These are phyloP conservation scores for Cercophora newfieldiana DNA, from an alignment of 495 filamentous ascomycete species.

Conservation along the genomic window DNA sequence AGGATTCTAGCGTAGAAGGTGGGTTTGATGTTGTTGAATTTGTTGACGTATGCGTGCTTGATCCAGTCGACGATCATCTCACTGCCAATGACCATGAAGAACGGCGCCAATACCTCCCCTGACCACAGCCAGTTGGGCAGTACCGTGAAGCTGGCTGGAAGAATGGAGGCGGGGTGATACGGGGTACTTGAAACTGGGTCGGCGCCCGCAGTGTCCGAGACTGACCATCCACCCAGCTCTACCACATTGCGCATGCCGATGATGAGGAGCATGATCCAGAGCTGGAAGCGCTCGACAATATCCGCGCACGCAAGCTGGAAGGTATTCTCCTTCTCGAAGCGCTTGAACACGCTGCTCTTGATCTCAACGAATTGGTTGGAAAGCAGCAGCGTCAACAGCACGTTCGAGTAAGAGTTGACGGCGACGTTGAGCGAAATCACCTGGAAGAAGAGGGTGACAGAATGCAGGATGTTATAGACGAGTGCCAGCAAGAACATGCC, in stretches of 20 bases:
- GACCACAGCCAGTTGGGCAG: conserved; percentile 74
- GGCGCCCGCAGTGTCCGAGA: conserved; percentile 45
- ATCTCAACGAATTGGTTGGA: conserved; percentile 99
- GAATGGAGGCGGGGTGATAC: conserved; percentile 58
- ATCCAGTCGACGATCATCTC: conserved; percentile 98
- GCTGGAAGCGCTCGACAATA: conserved; percentile 94
- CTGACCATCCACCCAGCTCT: conserved; percentile 74
- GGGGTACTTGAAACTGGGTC: conserved; percentile 50
- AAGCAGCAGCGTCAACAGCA: conserved; percentile 83
- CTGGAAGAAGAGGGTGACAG: conserved; percentile 89
- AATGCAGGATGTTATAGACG: conserved; percentile 83
- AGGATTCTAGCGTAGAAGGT: conserved; percentile 84
- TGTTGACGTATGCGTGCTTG: conserved; percentile 96
- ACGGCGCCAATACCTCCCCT: conserved; percentile 86
- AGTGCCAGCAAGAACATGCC: conserved; percentile 88
- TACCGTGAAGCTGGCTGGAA: conserved; percentile 85
- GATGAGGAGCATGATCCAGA: conserved; percentile 95
- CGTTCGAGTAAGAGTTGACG: conserved; percentile 98
- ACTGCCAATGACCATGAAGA: conserved; percentile 87
- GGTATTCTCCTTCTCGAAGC: conserved; percentile 94
- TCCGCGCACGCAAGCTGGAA: conserved; percentile 97
- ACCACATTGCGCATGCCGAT: conserved; percentile 94
- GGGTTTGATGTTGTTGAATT: conserved; percentile 96
- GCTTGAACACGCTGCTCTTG: conserved; percentile 96
- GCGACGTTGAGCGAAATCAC: conserved; percentile 97